Percentiles rank a stretch among this genome's conserved stretches.
Evolutionary conservation across 1,139 yeast species (phyloP).

Genomic region (Nakaseomyces sp.): DNA sequence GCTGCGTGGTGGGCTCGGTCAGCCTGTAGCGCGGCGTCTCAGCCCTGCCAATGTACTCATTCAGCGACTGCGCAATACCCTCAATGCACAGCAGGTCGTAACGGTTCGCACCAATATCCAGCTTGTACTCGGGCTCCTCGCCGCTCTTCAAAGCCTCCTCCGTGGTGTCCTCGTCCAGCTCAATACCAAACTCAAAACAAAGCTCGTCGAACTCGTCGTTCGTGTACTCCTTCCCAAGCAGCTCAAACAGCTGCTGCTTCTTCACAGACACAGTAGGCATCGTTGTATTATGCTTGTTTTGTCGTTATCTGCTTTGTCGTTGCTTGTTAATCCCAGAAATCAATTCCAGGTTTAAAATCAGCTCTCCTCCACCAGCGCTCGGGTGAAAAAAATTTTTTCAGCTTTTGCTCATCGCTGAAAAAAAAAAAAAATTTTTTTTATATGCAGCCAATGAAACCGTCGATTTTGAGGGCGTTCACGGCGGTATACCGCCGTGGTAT

Average conservation of each 20-base stretch:
- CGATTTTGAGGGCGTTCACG: too few relatives aligned
- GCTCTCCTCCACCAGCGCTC: too few relatives aligned
- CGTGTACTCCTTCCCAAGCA: constrained; percentile 72
- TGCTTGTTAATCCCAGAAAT: too few relatives aligned
- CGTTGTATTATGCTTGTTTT: neutral
- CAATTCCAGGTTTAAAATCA: too few relatives aligned
- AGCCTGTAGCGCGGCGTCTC: constrained; percentile 60
- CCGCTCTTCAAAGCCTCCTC: constrained; percentile 64
- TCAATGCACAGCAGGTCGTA: constrained; percentile 97
- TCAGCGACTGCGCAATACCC: constrained; percentile 92
- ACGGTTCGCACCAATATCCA: constrained; percentile 96
- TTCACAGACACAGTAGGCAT: constrained; percentile 98
- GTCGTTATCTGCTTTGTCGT: too few relatives aligned
- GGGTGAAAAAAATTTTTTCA: too few relatives aligned
- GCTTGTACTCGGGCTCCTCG: constrained; percentile 93
- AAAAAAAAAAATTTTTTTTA: too few relatives aligned
- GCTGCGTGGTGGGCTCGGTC: constrained; percentile 49
- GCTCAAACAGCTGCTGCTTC: constrained; percentile 79
- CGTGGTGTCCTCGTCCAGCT: constrained; percentile 88
- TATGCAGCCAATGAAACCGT: too few relatives aligned
- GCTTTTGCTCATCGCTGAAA: too few relatives aligned
- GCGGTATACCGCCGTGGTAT: too few relatives aligned
- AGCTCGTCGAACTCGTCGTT: constrained; percentile 93
- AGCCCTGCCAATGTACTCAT: constrained; percentile 71
- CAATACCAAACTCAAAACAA: constrained; percentile 96